A percentile compares a stretch with the other conserved stretches of the same genome.
Evolutionary conservation across 2,329 filamentous ascomycete species (phyloP).

Genomic region (Furcasterigmium furcatum): DNA sequence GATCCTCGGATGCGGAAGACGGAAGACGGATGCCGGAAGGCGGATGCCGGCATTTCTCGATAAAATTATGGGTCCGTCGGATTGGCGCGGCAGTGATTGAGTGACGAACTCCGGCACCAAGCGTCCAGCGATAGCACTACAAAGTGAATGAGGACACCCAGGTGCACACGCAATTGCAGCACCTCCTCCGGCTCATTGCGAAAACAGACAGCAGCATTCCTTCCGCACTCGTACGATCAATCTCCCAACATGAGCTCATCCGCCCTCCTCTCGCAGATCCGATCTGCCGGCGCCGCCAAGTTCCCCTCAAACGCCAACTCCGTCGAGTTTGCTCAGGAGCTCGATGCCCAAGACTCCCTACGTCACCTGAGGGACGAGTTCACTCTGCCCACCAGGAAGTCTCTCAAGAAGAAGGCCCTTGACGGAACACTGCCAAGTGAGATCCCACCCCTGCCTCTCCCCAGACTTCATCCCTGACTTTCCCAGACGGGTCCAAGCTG

Average conservation of each 20-base stretch:
- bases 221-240: slow-evolving; percentile 4
- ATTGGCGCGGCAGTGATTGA: too few relatives aligned
- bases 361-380: slow-evolving; percentile 66
- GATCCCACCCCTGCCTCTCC: slow-evolving; percentile 6
- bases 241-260: slow-evolving; percentile 32
- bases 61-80: neutral
- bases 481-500: slow-evolving; percentile 2
- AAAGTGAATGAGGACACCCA: slow-evolving; percentile 11
- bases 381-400: slow-evolving; percentile 70
- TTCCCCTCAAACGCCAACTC: slow-evolving; percentile 47
- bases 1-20: slow-evolving; percentile 10
- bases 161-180: neutral
- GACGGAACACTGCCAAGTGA: slow-evolving; percentile 38
- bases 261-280: slow-evolving; percentile 33
- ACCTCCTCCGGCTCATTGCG: neutral
- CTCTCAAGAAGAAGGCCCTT: slow-evolving; percentile 63
- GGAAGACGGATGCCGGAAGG: slow-evolving; percentile 9
- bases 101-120: neutral
- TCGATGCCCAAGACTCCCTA: slow-evolving; percentile 62
- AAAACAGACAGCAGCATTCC: neutral
- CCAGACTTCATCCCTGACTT: neutral
- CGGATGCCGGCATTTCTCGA: slow-evolving; percentile 4
- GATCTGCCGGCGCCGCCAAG: slow-evolving; percentile 32
- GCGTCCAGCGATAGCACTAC: slow-evolving; percentile 6
- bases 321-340: slow-evolving; percentile 41